Percentiles rank a stretch among this genome's conserved stretches.
phyloP scores from a whole-genome alignment of 305 asterid species.

The Euphrasia arctica region DNA sequence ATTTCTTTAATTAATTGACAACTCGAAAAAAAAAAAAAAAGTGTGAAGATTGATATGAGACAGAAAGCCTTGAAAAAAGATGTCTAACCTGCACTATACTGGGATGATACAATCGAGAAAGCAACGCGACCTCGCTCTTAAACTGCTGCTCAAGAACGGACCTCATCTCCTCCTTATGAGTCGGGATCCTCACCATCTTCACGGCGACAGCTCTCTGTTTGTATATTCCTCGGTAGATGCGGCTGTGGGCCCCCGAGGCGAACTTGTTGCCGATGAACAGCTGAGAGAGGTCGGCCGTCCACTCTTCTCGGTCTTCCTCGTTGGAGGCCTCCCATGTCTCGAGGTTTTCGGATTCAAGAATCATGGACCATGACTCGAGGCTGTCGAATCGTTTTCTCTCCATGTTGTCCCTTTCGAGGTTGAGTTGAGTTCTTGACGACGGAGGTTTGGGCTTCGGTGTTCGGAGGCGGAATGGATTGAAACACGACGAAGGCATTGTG shows the following conservation, averaged over 20 bases:
- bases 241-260: slow-evolving; percentile 92
- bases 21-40: no score
- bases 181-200: slow-evolving; percentile 88
- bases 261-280: slow-evolving; percentile 85
- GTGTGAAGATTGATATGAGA: no score
- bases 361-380: slow-evolving; percentile 94
- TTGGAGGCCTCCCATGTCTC: slow-evolving; percentile 75
- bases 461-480: slow-evolving; percentile 60
- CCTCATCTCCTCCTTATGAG: slow-evolving; percentile 68
- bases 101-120: slow-evolving; percentile 79
- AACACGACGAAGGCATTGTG: slow-evolving; percentile 61
- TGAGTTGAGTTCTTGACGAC: slow-evolving; percentile 39
- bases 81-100: slow-evolving; percentile 75
- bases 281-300: slow-evolving; percentile 98
- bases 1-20: no score
- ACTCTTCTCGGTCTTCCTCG: slow-evolving; percentile 70
- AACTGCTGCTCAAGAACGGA: slow-evolving; percentile 79
- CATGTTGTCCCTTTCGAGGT: slow-evolving; percentile 46
- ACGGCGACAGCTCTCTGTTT: slow-evolving; percentile 92
- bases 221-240: slow-evolving; percentile 91
- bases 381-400: slow-evolving; percentile 89
- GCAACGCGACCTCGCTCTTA: slow-evolving; percentile 81
- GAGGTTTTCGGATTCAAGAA: slow-evolving; percentile 73
- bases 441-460: slow-evolving; percentile 36
- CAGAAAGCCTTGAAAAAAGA: background rate